These are phyloP conservation scores for Ceratobasidium sp. DNA, from an alignment of 1,284 basidiomycete species.

Conservation along the genomic window DNA sequence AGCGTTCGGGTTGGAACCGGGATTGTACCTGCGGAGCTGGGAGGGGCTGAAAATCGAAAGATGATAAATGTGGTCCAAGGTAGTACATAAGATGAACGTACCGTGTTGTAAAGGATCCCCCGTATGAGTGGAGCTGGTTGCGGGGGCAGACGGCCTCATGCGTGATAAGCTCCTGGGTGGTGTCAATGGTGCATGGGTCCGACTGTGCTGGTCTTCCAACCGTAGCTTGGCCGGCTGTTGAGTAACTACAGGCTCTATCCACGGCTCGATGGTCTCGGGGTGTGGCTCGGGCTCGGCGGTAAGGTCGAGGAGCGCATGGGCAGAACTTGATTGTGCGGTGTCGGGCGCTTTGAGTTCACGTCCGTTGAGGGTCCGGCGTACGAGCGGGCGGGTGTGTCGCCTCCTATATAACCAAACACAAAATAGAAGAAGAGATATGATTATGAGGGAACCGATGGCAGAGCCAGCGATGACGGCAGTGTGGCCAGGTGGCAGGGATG, in stretches of 20 bases:
- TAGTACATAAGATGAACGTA: neutral
- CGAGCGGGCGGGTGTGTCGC: neutral
- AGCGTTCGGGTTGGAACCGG: neutral
- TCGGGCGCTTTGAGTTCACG: neutral
- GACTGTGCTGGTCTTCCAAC: neutral
- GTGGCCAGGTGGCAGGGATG: neutral
- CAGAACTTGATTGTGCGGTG: conserved; percentile 4
- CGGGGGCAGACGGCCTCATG: neutral
- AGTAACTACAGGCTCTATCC: conserved; percentile 2
- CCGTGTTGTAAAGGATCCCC: neutral
- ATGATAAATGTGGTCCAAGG: neutral
- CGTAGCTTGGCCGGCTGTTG: neutral
- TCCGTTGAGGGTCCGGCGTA: neutral
- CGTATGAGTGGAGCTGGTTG: neutral
- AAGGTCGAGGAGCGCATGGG: conserved; percentile 22
- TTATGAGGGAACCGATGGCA: neutral
- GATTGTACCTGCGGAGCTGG: neutral
- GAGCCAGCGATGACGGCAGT: conserved; percentile 1
- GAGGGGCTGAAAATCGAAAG: no score
- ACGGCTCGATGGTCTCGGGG: conserved; percentile 30
- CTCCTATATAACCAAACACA: neutral
- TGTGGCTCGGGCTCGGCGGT: conserved; percentile 24
- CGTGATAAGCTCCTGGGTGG: neutral
- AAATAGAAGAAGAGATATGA: neutral
- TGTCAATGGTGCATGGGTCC: neutral